Evolutionary conservation across 345 rosid species (phyloP).

Genomic region (Orychophragmus violaceus): DNA sequence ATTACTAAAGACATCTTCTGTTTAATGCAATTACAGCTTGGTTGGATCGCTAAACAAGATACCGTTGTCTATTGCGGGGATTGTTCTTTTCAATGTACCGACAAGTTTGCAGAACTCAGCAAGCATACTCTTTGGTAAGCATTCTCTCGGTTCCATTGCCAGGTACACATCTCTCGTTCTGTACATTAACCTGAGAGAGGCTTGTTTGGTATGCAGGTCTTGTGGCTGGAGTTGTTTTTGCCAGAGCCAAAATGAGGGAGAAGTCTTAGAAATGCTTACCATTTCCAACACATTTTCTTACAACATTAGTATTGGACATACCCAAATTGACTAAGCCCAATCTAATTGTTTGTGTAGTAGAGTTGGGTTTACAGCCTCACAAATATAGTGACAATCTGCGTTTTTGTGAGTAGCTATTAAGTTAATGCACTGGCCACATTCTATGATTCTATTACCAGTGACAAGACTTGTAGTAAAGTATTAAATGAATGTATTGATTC

Average conservation of each 20-base stretch:
- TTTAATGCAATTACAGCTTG: slow-evolving; percentile 47
- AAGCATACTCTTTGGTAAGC: slow-evolving; percentile 87
- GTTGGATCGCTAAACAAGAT: slow-evolving; percentile 97
- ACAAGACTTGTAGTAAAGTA: not conserved
- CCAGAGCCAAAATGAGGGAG: slow-evolving; percentile 83
- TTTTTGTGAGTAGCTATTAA: not conserved
- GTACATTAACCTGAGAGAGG: slow-evolving; percentile 10
- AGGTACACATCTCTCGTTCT: not conserved
- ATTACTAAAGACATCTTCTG: too few relatives aligned
- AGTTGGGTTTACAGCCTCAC: slow-evolving; percentile 11
- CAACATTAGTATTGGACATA: slow-evolving; percentile 1
- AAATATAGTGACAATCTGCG: not conserved
- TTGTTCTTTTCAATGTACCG: slow-evolving; percentile 78
- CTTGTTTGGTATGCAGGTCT: slow-evolving; percentile 47
- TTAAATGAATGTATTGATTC: not conserved
- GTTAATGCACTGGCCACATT: not conserved
- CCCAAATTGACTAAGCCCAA: not conserved
- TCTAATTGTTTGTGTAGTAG: not conserved
- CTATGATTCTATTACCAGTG: not conserved
- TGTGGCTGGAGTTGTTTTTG: slow-evolving; percentile 83
- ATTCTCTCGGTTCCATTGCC: not conserved
- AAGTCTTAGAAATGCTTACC: slow-evolving; percentile 34
- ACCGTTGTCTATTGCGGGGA: slow-evolving; percentile 83
- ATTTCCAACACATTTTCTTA: not conserved
- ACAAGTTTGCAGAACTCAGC: slow-evolving; percentile 91